Evolutionary conservation across 139 green algal genomes (phyloP), one percentile per base, ranked within the genome.

Genomic region (Tetratostichococcus sp.): DNA sequence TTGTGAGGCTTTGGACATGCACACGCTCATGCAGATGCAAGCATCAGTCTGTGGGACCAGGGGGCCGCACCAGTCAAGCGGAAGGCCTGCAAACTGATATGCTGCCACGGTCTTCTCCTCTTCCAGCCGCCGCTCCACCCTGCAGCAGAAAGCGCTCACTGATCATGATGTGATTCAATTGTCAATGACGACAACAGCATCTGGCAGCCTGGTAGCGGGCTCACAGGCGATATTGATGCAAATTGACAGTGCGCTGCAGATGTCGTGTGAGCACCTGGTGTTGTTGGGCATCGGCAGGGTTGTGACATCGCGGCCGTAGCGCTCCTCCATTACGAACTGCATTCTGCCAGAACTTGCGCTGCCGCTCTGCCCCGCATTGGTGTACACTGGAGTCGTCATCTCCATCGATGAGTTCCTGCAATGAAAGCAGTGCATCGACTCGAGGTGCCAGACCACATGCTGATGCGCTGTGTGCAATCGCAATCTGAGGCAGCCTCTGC

Each of bases 381-480:
- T 82, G 39, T 85, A 84, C 30, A 91, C 87, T 62, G 89, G 89
- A 25, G 89, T 93, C 3, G 90, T 94, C 90, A 94, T 94, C 75
- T 86, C 84, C 88, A 94, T 91, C 28, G 78, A 85, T 8, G 70
- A 22, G 1, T 30, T 35, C 65, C 76, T 76, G 76, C 70, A n/a
- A n/a, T n/a, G n/a, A 73, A 0, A 70, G 39, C 66, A 8, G 21
- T 35, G 28, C 34, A 82, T 31, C 58, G 67, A 28, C 43, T 67
- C 8, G 19, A 39, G 70, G 5, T 16, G 42, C 5, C 5, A 72
- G 11, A 25, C 62, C 6, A 22, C 35, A 62, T 35, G 58, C 31
- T n/a, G n/a, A 5, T 34, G 22, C 67, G 21, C 28, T 58, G 34
- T n/a, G n/a, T n/a, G 39, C 39, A 50, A 50, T 22, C 39, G 14